phyloP scores from a whole-genome alignment of 768 basidiomycete species.

The Phallus indusiatus region DNA sequence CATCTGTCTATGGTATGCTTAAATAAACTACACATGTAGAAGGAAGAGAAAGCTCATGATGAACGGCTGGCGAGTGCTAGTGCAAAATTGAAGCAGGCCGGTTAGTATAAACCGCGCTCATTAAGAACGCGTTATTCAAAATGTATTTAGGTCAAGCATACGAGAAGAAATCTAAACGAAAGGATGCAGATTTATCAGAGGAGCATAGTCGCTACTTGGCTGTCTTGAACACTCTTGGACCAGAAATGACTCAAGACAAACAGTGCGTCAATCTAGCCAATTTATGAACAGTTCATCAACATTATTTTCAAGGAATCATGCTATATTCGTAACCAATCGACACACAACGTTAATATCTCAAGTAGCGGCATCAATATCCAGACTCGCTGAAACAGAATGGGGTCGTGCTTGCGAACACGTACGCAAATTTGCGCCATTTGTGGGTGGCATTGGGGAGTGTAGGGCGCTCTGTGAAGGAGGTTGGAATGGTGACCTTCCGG shows the following conservation, averaged over 20 bases:
- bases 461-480: slow-evolving; percentile 66
- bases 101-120: slow-evolving; percentile 24
- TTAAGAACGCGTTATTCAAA: neutral
- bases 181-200: slow-evolving; percentile 51
- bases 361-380: slow-evolving; percentile 55
- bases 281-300: neutral
- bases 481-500: slow-evolving; percentile 42
- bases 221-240: slow-evolving; percentile 59
- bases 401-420: slow-evolving; percentile 60
- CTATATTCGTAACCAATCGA: slow-evolving; percentile 49
- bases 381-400: slow-evolving; percentile 79
- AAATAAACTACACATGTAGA: slow-evolving; percentile 32
- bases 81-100: slow-evolving; percentile 68
- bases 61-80: slow-evolving; percentile 59
- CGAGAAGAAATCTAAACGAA: slow-evolving; percentile 77
- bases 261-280: slow-evolving; percentile 38
- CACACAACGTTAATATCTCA: slow-evolving; percentile 49
- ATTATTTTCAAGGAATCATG: slow-evolving; percentile 48
- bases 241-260: slow-evolving; percentile 74
- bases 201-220: slow-evolving; percentile 74
- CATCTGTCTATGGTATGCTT: neutral
- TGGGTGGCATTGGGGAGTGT: slow-evolving; percentile 69
- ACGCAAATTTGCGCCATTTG: slow-evolving; percentile 51
- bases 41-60: slow-evolving; percentile 73
- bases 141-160: slow-evolving; percentile 47